Base-by-base conservation (phyloP, 805 yeast species). In the Monosporozyma servazzii region DNA sequence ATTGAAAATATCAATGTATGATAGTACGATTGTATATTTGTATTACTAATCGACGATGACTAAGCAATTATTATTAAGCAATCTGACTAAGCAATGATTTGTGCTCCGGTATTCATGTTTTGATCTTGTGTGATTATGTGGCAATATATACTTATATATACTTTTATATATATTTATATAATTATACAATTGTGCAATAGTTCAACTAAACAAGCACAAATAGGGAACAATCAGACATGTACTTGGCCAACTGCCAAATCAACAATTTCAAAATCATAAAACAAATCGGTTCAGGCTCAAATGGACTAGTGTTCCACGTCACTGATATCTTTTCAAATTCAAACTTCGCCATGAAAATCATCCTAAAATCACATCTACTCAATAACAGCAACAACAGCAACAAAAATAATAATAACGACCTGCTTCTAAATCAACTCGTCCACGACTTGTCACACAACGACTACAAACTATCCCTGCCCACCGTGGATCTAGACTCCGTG, bases 301-400 rank as follows among this genome's bases (percentile, higher is more conserved):
- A 83, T 60, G 95, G 95, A 4, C 73, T 84, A 31, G 91, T 88
- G 7, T 87, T 84, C 70, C 73, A 79, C 17, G 89, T 87, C 3
- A 67, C 75, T 53, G 84, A 88, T 62, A 56, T 74, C 20, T 61
- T 58, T 43, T 75, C 84, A 0, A 74, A 76, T 17, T 67, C 72
- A 47, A 68, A 71, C 20, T 81, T 73, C 58, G 96, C 96, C 2
- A 79, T 89, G 54, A 88, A 88, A 64, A 80, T 84, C 49, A 73
- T 86, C 3, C 70, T 82, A 43, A 82, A 82, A 56, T 43, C 47
- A 10, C 37, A 21, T 33, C 21, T 31, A 10, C 20, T 31, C 30
- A 54, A 58, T 7, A 25, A n/a, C n/a, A n/a, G n/a, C n/a, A n/a
- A n/a, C n/a, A n/a, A n/a, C n/a, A n/a, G n/a, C n/a, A n/a, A n/a